Conservation (phyloP, 306 rosid genomes). For the Myrica gale region DNA sequence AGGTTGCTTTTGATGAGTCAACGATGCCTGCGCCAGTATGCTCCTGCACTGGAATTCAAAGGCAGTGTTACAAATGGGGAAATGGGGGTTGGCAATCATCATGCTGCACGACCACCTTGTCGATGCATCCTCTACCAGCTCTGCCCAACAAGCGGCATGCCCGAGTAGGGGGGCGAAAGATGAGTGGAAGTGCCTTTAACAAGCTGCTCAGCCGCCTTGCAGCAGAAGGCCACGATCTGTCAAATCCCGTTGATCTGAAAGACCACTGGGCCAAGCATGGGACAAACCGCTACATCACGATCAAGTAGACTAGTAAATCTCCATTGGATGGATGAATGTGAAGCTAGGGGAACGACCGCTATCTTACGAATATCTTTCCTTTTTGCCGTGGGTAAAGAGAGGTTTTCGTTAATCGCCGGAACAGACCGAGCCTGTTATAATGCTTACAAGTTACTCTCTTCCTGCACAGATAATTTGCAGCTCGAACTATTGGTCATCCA, state of each 20-base stretch:
- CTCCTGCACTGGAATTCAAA: constrained; percentile 77
- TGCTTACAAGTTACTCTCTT: not conserved
- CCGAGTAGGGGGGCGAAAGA: constrained; percentile 88
- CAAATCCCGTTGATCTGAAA: constrained; percentile 86
- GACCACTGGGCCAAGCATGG: constrained; percentile 99
- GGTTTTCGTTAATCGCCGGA: constrained; percentile 9
- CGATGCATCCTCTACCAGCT: constrained; percentile 91
- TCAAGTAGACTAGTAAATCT: constrained; percentile 49
- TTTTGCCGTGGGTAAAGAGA: not conserved
- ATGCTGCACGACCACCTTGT: constrained; percentile 86
- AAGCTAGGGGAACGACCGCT: constrained; percentile 1
- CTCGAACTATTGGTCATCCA: not conserved
- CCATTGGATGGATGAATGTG: constrained; percentile 7
- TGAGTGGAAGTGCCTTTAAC: constrained; percentile 98
- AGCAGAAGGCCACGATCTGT: constrained; percentile 92
- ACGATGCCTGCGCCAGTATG: constrained; percentile 96
- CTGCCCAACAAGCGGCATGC: constrained; percentile 98
- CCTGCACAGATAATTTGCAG: constrained; percentile 1
- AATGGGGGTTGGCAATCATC: constrained; percentile 99
- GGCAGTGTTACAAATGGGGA: constrained; percentile 99
- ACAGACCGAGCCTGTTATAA: not conserved
- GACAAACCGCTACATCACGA: constrained; percentile 95
- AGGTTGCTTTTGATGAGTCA: constrained; percentile 83
- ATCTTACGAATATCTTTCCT: not conserved
- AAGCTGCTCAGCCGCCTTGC: constrained; percentile 91